Conservation (phyloP, 768 basidiomycete genomes). For the Daedalea quercina region DNA sequence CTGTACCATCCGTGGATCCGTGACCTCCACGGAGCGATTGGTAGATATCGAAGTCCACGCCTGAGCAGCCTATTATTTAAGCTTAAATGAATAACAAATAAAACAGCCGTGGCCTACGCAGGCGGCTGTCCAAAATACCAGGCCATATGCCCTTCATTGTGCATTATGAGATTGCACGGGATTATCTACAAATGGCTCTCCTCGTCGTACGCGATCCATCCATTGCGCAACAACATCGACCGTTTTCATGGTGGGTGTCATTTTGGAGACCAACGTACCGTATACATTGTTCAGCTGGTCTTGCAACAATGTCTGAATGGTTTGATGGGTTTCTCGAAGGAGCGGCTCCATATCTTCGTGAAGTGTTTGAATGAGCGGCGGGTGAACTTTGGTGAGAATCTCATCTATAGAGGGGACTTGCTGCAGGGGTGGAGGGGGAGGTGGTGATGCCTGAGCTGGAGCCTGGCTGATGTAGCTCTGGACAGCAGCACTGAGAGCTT, state of each 20-base stretch:
- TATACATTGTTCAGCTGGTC: conserved; percentile 13
- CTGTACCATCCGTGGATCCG: no score
- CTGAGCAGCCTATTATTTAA: no score
- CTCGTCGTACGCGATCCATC: conserved; percentile 9
- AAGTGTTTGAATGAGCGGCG: conserved; percentile 10
- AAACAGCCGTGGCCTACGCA: no score
- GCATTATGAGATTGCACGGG: background rate
- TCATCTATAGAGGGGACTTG: conserved; percentile 7
- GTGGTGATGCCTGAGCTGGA: background rate
- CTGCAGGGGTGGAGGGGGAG: conserved; percentile 8
- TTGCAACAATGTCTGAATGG: conserved; percentile 13
- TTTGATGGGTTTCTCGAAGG: conserved; percentile 8
- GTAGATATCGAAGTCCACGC: no score
- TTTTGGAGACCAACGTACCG: conserved; percentile 11
- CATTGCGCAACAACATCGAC: conserved; percentile 14
- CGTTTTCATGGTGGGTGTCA: conserved; percentile 10
- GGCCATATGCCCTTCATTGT: background rate
- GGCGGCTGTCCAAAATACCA: background rate
- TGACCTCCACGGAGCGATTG: no score
- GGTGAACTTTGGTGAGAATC: conserved; percentile 11
- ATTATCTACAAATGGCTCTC: background rate
- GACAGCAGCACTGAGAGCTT: conserved; percentile 16
- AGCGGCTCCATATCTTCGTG: conserved; percentile 14
- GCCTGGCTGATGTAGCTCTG: conserved; percentile 8
- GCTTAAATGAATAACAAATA: no score